Conservation (phyloP, 73 alveolate species). For the Effrenium voratum region DNA sequence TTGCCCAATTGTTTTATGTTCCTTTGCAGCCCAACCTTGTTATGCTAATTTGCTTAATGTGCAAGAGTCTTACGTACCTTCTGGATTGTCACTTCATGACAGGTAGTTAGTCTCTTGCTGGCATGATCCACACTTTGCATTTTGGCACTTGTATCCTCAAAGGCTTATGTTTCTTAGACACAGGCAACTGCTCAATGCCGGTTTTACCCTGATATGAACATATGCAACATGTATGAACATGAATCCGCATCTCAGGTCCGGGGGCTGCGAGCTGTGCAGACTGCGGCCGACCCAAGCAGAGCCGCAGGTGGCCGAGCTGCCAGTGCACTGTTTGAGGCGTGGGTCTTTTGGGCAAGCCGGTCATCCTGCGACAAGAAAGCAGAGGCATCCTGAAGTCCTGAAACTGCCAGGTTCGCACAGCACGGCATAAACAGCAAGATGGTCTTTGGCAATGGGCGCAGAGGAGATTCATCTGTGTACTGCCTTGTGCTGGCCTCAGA, state of each 20-base stretch:
- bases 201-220: no score
- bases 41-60: no score
- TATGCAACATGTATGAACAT: no score
- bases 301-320: not conserved
- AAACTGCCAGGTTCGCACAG: not conserved
- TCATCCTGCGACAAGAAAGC: not conserved
- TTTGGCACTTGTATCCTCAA: no score
- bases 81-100: no score
- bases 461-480: slow-evolving; percentile 32
- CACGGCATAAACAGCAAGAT: slow-evolving; percentile 26
- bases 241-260: no score
- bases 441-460: slow-evolving; percentile 39
- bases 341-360: not conserved
- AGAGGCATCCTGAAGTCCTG: not conserved
- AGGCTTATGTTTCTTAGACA: no score
- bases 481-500: not conserved
- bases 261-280: no score
- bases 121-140: no score
- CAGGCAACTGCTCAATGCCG: no score
- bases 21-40: not conserved
- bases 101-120: no score
- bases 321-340: not conserved
- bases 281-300: not conserved
- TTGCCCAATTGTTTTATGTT: not conserved
- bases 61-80: no score